Evolutionary conservation across 768 basidiomycete genomes (phyloP).

Genomic region (Asterophora lycoperdoides): DNA sequence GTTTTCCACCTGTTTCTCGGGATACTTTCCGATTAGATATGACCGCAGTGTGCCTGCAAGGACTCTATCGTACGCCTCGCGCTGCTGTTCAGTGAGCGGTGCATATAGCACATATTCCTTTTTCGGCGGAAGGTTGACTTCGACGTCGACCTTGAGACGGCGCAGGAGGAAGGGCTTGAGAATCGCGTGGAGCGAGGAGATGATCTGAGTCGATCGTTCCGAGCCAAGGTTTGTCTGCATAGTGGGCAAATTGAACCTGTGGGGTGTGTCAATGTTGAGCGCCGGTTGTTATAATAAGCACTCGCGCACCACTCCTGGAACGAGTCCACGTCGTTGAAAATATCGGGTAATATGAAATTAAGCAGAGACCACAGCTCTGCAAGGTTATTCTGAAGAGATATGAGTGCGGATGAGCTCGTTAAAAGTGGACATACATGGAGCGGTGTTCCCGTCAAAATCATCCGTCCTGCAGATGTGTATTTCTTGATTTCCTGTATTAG

Average conservation of each 20-base stretch:
- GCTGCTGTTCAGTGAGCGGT: constrained; percentile 77
- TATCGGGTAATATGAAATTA: constrained; percentile 92
- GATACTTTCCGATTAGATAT: constrained; percentile 46
- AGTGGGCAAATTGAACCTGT: constrained; percentile 69
- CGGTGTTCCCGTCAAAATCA: constrained; percentile 96
- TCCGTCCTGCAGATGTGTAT: constrained; percentile 77
- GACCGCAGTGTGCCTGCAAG: constrained; percentile 66
- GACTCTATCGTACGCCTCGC: constrained; percentile 80
- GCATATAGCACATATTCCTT: constrained; percentile 95
- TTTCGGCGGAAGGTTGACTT: constrained; percentile 76
- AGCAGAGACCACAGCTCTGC: constrained; percentile 92
- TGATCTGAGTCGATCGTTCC: constrained; percentile 59
- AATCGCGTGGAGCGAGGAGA: constrained; percentile 80
- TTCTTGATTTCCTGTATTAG: constrained; percentile 89
- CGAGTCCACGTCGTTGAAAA: constrained; percentile 83
- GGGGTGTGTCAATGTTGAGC: constrained; percentile 1
- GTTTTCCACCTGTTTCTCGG: constrained; percentile 18
- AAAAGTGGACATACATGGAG: constrained; percentile 62
- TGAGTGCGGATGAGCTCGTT: not conserved
- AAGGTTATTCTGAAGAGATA: constrained; percentile 74
- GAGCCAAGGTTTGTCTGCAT: constrained; percentile 53
- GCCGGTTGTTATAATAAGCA: too few species aligned
- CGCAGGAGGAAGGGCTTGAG: constrained; percentile 94
- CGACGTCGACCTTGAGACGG: constrained; percentile 87
- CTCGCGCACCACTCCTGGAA: constrained; percentile 92